Evolutionary conservation across 2,329 filamentous ascomycete species (phyloP).

Genomic region (Ceratocystis ficicola): DNA sequence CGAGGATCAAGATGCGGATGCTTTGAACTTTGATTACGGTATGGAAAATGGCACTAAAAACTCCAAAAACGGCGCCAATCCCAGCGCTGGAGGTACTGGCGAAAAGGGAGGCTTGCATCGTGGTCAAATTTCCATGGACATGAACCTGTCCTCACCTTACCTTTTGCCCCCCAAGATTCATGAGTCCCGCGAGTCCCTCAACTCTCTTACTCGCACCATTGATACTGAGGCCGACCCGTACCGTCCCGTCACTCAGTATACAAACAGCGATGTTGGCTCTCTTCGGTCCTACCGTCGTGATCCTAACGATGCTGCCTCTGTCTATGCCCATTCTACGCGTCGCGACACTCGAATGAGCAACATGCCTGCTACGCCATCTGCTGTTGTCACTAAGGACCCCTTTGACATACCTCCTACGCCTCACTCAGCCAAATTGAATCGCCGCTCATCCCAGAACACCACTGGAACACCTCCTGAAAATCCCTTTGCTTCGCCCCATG

Average conservation of each 20-base stretch:
- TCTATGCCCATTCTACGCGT: constrained; percentile 34
- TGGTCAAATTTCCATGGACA: constrained; percentile 55
- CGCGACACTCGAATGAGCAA: constrained; percentile 35
- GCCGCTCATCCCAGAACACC: constrained; percentile 9
- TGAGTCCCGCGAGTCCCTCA: constrained; percentile 70
- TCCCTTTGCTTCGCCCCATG: constrained; percentile 20
- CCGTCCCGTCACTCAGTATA: constrained; percentile 48
- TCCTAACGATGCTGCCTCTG: constrained; percentile 32
- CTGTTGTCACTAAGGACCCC: constrained; percentile 18
- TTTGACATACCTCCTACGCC: constrained; percentile 20
- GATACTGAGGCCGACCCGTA: constrained; percentile 75
- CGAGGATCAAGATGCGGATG: constrained; percentile 77
- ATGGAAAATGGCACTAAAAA: constrained; percentile 44
- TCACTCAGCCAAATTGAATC: constrained; percentile 8
- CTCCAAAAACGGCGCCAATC: constrained; percentile 27
- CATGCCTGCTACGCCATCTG: constrained; percentile 32
- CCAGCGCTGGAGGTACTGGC: constrained; percentile 23
- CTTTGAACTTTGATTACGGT: constrained; percentile 88
- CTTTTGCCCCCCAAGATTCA: constrained; percentile 76
- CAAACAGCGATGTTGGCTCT: constrained; percentile 44
- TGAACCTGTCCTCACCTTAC: constrained; percentile 74
- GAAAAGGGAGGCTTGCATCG: constrained; percentile 41
- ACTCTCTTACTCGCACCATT: constrained; percentile 68
- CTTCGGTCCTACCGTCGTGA: constrained; percentile 40
- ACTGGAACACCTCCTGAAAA: constrained; percentile 14